Conservation (phyloP, 176 grass and related monocot genomes). For the Oryza rufipogon region DNA sequence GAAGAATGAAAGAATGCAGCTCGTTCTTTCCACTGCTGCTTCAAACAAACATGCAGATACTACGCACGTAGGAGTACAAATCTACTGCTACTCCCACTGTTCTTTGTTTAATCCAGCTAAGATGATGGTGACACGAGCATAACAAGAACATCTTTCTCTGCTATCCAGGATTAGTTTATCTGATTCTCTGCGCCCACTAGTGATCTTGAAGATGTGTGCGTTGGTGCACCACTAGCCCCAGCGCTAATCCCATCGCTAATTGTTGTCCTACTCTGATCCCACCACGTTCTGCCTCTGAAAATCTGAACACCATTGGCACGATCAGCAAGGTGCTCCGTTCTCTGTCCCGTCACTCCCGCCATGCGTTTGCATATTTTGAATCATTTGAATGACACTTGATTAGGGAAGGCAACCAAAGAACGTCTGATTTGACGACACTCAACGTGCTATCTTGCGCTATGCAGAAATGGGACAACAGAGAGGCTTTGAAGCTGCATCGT, state of each 20-base stretch:
- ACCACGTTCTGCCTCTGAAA: not conserved
- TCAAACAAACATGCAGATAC: not conserved
- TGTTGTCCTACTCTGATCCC: not conserved
- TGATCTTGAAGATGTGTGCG: not conserved
- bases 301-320: not conserved
- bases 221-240: constrained; percentile 1
- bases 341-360: not conserved
- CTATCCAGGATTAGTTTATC: constrained; percentile 1
- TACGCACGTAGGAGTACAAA: not conserved
- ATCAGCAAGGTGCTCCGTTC: not conserved
- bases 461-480: not conserved
- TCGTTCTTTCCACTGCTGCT: not conserved
- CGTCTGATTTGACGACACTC: not conserved
- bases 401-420: not conserved
- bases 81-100: not conserved
- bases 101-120: not conserved
- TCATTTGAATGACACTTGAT: not conserved
- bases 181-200: not conserved
- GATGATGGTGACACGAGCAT: not conserved
- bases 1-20: not conserved
- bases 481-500: not conserved
- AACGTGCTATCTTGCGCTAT: not conserved
- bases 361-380: not conserved
- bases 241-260: constrained; percentile 34
- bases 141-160: not conserved